Evolutionary conservation across 306 rosid species (phyloP).

Genomic region (Dryas alaskensis): DNA sequence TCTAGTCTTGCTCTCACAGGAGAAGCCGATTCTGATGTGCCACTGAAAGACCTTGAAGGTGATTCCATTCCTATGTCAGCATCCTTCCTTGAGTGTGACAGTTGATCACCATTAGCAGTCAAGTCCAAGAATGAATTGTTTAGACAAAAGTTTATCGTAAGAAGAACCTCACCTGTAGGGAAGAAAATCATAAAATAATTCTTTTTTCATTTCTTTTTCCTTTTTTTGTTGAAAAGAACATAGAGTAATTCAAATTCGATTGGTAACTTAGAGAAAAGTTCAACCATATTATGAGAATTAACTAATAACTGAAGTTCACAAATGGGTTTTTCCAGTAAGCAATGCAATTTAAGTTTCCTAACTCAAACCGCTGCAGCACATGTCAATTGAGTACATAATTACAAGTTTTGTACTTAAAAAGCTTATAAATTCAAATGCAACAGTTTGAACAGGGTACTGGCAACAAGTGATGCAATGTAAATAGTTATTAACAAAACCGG

Average conservation of each 20-base stretch:
- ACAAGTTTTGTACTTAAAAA: background rate
- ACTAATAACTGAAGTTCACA: background rate
- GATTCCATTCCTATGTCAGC: conserved; percentile 34
- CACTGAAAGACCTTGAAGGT: conserved; percentile 38
- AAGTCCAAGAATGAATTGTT: conserved; percentile 40
- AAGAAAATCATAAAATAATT: background rate
- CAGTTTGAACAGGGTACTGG: background rate
- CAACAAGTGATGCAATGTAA: background rate
- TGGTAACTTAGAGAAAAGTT: background rate
- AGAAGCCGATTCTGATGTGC: conserved; percentile 47
- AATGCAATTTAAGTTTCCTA: conserved; percentile 24
- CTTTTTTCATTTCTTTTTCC: too few relatives aligned
- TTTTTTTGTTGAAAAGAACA: too few relatives aligned
- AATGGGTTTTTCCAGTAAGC: conserved; percentile 8
- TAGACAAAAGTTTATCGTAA: conserved; percentile 42
- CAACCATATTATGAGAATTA: background rate
- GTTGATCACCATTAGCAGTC: conserved; percentile 15
- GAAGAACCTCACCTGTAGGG: conserved; percentile 67
- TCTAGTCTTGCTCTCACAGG: conserved; percentile 51
- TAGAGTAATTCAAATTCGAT: too few relatives aligned
- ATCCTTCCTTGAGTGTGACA: conserved; percentile 10
- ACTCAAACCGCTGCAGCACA: background rate
- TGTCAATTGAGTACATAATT: background rate
- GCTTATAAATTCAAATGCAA: background rate
- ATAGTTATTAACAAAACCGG: background rate